Evolutionary conservation across 805 yeast genomes (phyloP).

Genomic region (Yueomyces sinensis): DNA sequence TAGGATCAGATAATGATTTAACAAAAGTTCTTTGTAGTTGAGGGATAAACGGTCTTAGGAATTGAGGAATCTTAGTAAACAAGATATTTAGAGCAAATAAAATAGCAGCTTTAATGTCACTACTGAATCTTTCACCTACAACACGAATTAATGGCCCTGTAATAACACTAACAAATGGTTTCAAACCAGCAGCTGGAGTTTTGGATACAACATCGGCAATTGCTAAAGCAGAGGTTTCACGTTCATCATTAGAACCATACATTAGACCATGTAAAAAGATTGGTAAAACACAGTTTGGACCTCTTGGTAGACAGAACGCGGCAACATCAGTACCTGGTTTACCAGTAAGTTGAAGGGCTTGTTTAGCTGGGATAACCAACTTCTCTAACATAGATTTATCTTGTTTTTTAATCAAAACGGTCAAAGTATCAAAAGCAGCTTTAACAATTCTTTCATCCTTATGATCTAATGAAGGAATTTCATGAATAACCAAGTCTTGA

Average conservation of each 20-base stretch:
- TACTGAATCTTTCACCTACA: constrained; percentile 85
- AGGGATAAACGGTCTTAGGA: constrained; percentile 89
- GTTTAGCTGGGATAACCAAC: constrained; percentile 69
- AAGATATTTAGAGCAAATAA: constrained; percentile 69
- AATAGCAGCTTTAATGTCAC: constrained; percentile 92
- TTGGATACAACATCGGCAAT: constrained; percentile 77
- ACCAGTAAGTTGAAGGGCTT: constrained; percentile 55
- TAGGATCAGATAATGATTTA: constrained; percentile 70
- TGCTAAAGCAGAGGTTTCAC: constrained; percentile 78
- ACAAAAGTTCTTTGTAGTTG: constrained; percentile 96
- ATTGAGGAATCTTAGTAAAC: constrained; percentile 74
- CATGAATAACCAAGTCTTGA: constrained; percentile 59
- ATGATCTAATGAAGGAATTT: constrained; percentile 65
- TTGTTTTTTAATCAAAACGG: constrained; percentile 54
- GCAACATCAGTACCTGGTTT: constrained; percentile 50
- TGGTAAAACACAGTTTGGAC: constrained; percentile 82
- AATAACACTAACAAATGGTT: constrained; percentile 80
- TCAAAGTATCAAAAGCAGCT: constrained; percentile 51
- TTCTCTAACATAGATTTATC: constrained; percentile 65
- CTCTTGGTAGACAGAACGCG: constrained; percentile 62
- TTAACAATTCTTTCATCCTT: constrained; percentile 45
- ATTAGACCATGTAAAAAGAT: constrained; percentile 88
- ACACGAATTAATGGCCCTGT: constrained; percentile 98
- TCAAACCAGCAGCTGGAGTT: constrained; percentile 71
- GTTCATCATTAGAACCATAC: constrained; percentile 78